Evolutionary conservation across 75 land plant genomes (phyloP), one percentile per base, ranked within the genome.

Genomic region (Chamaecyparis obtusa): DNA sequence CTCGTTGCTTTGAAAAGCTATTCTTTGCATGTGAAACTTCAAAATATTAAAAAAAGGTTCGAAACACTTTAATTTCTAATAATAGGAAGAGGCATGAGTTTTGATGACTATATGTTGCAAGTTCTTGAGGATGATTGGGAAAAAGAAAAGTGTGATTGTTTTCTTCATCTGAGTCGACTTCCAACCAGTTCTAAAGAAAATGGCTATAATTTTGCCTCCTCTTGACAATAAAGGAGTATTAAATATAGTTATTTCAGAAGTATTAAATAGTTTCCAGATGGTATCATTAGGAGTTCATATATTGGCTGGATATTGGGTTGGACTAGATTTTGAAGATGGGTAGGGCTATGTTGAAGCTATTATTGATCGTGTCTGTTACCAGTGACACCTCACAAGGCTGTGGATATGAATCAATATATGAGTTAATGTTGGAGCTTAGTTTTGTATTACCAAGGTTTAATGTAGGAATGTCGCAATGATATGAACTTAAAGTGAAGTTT

Each of bases 281-380:
- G 83, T 44, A 46, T 46, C 49, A 3, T 81, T 51, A 46, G 51
- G 48, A 27, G 27, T 84, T n/a, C 71, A 55, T 56, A 79, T 81
- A 41, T 85, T 92, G 44, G 35, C 49, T 90, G 93, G 93, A 56
- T 92, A 90, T 82, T 92, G 93, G 93, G 87, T 90, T 8, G 92
- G 93, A 75, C 93, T 92, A 19, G 93, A 92, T 81, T 33, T 85
- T 75, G 93, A 92, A 69, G 93, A 92, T 89, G 93, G 92, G 41
- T 92, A 92, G 93, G 93, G 93, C 27, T 92, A 88, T 91, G 88
- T 89, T 54, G 90, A 90, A 80, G 93, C 92, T 83, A 67, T 74
- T 51, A 78, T 92, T n/a, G 54, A 88, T 83, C 89, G 9, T 76
- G 60, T 88, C 85, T 27, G 41, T 3, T 27, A 46, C 11, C 48